Percentiles rank a stretch among this genome's conserved stretches.
Evolutionary conservation across 2,329 filamentous ascomycete species (phyloP).

Genomic region (Emergomyces pasteurianus): DNA sequence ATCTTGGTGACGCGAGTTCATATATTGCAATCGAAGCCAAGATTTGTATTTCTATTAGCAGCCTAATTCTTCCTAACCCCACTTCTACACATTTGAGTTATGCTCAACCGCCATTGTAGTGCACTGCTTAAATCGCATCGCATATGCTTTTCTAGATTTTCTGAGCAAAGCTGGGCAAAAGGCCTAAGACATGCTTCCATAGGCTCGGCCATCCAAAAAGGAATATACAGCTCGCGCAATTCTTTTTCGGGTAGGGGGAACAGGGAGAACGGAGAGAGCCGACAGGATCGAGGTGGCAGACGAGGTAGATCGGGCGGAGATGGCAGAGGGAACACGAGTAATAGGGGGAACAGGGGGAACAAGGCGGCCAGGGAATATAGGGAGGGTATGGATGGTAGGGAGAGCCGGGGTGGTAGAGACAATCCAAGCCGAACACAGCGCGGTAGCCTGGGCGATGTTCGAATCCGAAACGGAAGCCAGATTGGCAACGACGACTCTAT

Average conservation of each 20-base stretch:
- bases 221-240: not conserved
- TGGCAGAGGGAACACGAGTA: too few species aligned
- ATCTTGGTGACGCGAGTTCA: not conserved
- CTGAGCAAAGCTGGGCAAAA: not conserved
- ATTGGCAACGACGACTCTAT: not conserved
- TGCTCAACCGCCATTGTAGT: constrained; percentile 1
- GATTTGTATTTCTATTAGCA: not conserved
- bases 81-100: not conserved
- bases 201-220: constrained; percentile 50
- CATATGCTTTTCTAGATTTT: not conserved
- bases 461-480: not conserved
- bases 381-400: not conserved
- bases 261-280: not conserved
- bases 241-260: not conserved
- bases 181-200: constrained; percentile 42
- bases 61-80: not conserved
- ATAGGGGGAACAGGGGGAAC: not conserved
- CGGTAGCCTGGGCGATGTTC: not conserved
- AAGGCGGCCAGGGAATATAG: not conserved
- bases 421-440: not conserved
- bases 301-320: too few species aligned
- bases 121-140: not conserved
- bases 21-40: not conserved
- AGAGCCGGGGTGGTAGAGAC: not conserved
- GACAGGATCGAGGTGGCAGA: too few species aligned